Conservation (phyloP, 108 stramenopile species). For the Skeletonema tropicum region DNA sequence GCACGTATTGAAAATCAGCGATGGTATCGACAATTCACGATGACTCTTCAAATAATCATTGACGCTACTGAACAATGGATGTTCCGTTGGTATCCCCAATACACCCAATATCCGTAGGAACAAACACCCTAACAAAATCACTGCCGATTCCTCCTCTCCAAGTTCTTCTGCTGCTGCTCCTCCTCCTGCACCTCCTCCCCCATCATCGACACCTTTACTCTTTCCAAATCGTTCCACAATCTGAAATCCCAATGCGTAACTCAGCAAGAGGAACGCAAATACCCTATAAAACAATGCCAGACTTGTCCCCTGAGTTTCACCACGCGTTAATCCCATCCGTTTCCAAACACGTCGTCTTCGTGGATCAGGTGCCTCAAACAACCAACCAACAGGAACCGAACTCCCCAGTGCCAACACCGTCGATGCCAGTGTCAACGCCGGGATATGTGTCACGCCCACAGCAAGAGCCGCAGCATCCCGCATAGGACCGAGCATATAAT, state of each 20-base stretch:
- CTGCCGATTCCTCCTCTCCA: constrained; percentile 21
- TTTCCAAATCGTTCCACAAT: constrained; percentile 36
- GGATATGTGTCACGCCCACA: constrained; percentile 80
- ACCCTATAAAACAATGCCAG: constrained; percentile 85
- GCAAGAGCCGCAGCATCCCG: constrained; percentile 84
- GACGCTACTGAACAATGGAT: constrained; percentile 9
- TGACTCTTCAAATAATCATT: constrained; percentile 7
- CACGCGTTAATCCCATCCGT: constrained; percentile 85
- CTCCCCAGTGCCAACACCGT: constrained; percentile 78
- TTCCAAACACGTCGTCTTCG: constrained; percentile 72
- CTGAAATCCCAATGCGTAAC: constrained; percentile 76
- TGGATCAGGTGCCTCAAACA: constrained; percentile 92
- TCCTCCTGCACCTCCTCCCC: background rate
- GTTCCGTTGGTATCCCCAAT: constrained; percentile 27
- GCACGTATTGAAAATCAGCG: constrained; percentile 31
- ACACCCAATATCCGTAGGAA: constrained; percentile 12
- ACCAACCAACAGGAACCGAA: constrained; percentile 88
- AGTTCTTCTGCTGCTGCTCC: constrained; percentile 2
- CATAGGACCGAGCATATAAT: constrained; percentile 82
- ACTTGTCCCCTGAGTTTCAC: constrained; percentile 89
- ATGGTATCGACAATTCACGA: constrained; percentile 26
- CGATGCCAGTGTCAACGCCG: constrained; percentile 71
- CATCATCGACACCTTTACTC: constrained; percentile 6
- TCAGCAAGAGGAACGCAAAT: constrained; percentile 69
- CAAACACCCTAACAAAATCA: constrained; percentile 19